These are phyloP conservation scores for Leptographium radiaticola DNA, from an alignment of 2,329 filamentous ascomycete species.

Conservation along the genomic window DNA sequence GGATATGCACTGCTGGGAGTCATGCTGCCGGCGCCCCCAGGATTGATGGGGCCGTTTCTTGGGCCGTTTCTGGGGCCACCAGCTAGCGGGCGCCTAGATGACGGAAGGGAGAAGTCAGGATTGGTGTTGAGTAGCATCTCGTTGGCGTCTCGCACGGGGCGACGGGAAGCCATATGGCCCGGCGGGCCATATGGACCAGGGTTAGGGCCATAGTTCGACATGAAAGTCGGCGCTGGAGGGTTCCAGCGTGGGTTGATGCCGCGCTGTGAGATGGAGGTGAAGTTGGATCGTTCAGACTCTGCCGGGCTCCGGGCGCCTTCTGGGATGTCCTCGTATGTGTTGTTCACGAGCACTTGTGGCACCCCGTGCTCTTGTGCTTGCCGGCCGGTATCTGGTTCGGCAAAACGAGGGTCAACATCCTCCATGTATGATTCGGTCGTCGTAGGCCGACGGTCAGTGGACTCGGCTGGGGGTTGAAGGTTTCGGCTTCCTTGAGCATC, in stretches of 20 bases:
- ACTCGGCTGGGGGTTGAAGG: conserved; percentile 14
- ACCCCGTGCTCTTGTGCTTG: conserved; percentile 15
- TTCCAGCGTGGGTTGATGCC: conserved; percentile 84
- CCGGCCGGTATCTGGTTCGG: conserved; percentile 23
- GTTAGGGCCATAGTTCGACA: conserved; percentile 24
- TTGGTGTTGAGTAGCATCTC: conserved; percentile 68
- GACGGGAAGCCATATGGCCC: conserved; percentile 18
- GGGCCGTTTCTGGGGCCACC: conserved; percentile 7
- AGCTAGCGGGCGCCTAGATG: conserved; percentile 15
- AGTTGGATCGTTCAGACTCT: conserved; percentile 68
- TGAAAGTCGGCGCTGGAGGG: conserved; percentile 33
- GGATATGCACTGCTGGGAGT: conserved; percentile 43
- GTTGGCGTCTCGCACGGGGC: conserved; percentile 42
- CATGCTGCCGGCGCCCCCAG: conserved; percentile 24
- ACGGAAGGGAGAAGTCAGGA: conserved; percentile 69
- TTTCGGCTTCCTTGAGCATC: not conserved
- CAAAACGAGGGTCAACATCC: conserved; percentile 84
- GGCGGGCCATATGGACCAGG: conserved; percentile 11
- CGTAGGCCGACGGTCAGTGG: conserved; percentile 11
- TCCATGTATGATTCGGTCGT: conserved; percentile 56
- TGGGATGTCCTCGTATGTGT: conserved; percentile 21
- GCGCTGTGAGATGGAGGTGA: conserved; percentile 82
- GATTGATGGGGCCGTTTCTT: conserved; percentile 8
- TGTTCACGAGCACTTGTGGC: conserved; percentile 15
- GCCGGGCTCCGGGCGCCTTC: conserved; percentile 54